phyloP scores from a whole-genome alignment of 2,329 filamentous ascomycete species.

The Colletotrichum sp. region DNA sequence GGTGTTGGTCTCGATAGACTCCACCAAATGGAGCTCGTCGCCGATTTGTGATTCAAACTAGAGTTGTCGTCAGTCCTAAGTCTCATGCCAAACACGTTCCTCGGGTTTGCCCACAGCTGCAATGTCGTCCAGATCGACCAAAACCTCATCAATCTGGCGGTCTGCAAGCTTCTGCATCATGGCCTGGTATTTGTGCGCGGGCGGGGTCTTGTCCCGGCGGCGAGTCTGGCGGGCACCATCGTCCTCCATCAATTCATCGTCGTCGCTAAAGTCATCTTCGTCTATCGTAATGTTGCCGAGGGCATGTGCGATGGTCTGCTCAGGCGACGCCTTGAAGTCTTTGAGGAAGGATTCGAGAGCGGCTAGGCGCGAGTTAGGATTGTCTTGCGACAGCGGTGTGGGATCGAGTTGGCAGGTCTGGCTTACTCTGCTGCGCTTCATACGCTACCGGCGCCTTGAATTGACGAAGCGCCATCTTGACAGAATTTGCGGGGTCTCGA shows the following conservation, averaged over 20 bases:
- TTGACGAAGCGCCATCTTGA: constrained; percentile 82
- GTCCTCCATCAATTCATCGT: constrained; percentile 93
- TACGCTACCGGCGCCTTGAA: constrained; percentile 85
- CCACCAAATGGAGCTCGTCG: constrained; percentile 75
- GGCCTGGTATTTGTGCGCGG: constrained; percentile 86
- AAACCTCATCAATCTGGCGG: constrained; percentile 75
- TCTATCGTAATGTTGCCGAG: constrained; percentile 86
- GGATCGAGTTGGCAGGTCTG: constrained; percentile 13
- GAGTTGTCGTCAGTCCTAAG: constrained; percentile 51
- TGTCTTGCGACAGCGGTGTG: neutral
- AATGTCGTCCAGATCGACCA: constrained; percentile 90
- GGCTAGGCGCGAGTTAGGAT: constrained; percentile 50
- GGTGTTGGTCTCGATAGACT: constrained; percentile 88
- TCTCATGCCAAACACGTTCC: constrained; percentile 79
- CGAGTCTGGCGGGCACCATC: constrained; percentile 61
- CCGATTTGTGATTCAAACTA: constrained; percentile 79
- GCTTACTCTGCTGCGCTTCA: constrained; percentile 79
- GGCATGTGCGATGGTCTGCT: constrained; percentile 77
- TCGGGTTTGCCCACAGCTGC: constrained; percentile 64
- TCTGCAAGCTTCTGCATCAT: constrained; percentile 88
- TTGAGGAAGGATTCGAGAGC: constrained; percentile 88
- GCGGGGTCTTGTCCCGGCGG: constrained; percentile 53
- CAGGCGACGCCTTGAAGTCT: constrained; percentile 83
- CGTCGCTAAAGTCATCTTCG: constrained; percentile 85
- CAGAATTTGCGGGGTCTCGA: constrained; percentile 2